Evolutionary conservation across 164 flowering plant genomes (phyloP), one percentile per base, ranked within the genome.

Genomic region (Brasenia schreberi): DNA sequence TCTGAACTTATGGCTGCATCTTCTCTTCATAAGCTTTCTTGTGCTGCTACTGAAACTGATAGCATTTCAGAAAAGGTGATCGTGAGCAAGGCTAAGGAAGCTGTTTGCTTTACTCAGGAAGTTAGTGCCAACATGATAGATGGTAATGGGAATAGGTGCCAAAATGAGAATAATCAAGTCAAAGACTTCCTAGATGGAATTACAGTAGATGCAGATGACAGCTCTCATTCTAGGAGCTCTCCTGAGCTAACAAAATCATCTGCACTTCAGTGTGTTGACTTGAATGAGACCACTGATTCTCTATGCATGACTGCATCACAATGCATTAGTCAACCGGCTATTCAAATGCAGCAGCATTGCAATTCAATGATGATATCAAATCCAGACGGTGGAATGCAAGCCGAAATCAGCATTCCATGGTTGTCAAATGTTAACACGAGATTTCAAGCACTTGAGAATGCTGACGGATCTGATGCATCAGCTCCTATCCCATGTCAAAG

Each of bases 1-100:
- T 71, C 77, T 18, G 75, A 76, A 66, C 67, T 65, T 39, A 49
- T 67, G 61, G 68, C 56, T 49, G 56, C 56, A 49, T 49, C 56
- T 9, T 49, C 10, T 49, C 56, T 49, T 49, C 56, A 9, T 9
- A 49, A 49, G 16, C 56, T 14, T 49, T 49, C 56, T 49, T 14
- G 16, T 49, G 12, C 16, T 49, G 56, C 56, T 9, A 49, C 14
- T 49, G 56, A 49, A 49, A 49, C 56, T 49, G 56, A 49, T 14
- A 14, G 56, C 16, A 14, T 4, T 49, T 49, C 56, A 9, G 56
- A 49, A 49, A 14, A 9, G 10, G 16, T 49, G 56, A 9, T 49
- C 16, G 12, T 14, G 10, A 49, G 56, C 56, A 49, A 49, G 56
- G 56, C 10, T 49, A 14, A 9, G 56, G 56, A 49, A 9, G 56